Conservation (phyloP, 768 basidiomycete species). For the Russula sp. region DNA sequence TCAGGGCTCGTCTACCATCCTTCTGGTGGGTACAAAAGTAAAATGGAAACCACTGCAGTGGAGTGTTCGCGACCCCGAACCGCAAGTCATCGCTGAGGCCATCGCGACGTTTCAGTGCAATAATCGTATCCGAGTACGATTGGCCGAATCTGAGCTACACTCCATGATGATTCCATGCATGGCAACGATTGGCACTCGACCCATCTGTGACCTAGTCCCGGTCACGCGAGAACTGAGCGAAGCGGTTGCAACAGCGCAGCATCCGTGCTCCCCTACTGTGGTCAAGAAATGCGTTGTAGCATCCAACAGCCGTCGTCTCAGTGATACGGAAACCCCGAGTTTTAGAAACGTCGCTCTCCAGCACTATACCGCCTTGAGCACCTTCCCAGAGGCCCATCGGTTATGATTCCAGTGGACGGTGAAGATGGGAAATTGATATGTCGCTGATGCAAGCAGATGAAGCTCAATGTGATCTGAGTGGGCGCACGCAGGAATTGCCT, state of each 20-base stretch:
- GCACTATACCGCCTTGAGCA: neutral
- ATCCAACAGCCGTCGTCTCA: neutral
- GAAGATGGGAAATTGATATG: neutral
- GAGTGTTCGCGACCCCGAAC: neutral
- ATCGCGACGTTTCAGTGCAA: neutral
- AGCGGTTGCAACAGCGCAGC: neutral
- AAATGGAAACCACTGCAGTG: neutral
- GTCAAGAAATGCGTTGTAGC: neutral
- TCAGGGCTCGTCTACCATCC: neutral
- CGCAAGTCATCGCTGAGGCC: constrained; percentile 5
- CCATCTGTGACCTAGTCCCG: too few relatives aligned
- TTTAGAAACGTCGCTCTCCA: neutral
- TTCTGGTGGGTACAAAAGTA: neutral
- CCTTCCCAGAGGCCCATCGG: neutral
- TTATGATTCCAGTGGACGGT: neutral
- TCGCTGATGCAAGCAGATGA: neutral
- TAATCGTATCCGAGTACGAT: neutral
- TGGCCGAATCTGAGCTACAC: neutral
- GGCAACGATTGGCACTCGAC: neutral
- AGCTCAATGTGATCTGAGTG: too few relatives aligned
- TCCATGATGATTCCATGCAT: constrained; percentile 3
- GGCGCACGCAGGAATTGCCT: too few relatives aligned
- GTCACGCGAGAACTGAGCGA: neutral
- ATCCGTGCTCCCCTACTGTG: neutral
- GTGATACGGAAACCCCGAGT: neutral